Base-by-base conservation (phyloP, 352 stramenopile genomes). In the Pythium volutum region DNA sequence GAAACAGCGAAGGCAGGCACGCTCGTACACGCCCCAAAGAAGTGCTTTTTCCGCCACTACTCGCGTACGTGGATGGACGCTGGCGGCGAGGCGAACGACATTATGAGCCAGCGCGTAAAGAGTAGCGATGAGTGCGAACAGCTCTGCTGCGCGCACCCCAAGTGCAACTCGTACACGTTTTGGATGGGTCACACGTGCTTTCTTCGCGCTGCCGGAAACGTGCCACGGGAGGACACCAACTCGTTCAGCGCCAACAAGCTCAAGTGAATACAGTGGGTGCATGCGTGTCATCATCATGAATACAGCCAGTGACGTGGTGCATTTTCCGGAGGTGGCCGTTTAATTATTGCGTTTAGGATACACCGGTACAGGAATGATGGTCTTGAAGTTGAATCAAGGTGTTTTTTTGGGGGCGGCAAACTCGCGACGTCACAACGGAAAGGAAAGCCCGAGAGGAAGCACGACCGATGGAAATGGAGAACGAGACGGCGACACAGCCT, bases 41-140 rank as follows among this genome's bases (percentile, higher is more conserved):
- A 63, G 41, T 91, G 81, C 52, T 88, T 89, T 58, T 91, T 91
- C 42, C 79, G 76, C 48, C 77, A 88, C 57, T 88, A 84, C 36
- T 33, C 70, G 23, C 59, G 69, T 29, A 86, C 68, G 47, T 91
- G 81, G 81, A 91, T 91, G 81, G 81, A 91, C 69, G 77, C 64
- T 9, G 74, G 76, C 12, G 77, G 77, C 27, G 76, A 87, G 31
- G 68, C 54, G 33, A 79, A 87, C 72, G 81, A 91, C 60, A 26
- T 91, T 42, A 74, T 87, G 71, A 82, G 66, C 56, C 70, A 84
- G 55, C 56, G 73, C 54, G 77, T 88, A n/a, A 27, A 46, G 16
- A 79, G 45, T 10, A 76, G 84, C 51, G 77, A 89, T 42, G 81
- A 88, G 34, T 91, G 81, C 52, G 81, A 91, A 47, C 46, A 66